These are phyloP conservation scores for Xerocomellus intermedius DNA, from an alignment of 768 basidiomycete species.

Conservation along the genomic window DNA sequence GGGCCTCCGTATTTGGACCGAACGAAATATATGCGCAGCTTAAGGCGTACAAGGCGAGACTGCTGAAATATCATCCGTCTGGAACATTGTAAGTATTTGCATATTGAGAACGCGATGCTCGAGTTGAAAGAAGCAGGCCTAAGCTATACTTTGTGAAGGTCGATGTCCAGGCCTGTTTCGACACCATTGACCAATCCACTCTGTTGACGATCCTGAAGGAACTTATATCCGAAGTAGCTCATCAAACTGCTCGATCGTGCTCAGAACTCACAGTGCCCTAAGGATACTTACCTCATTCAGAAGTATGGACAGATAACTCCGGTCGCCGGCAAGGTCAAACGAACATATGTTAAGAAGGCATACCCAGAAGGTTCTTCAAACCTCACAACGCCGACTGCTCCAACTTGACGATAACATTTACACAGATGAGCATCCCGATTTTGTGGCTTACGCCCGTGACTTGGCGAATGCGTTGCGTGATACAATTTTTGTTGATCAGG, in stretches of 20 bases:
- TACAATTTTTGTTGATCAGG: slow-evolving; percentile 86
- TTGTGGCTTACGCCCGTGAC: slow-evolving; percentile 64
- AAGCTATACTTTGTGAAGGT: slow-evolving; percentile 94
- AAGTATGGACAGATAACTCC: slow-evolving; percentile 66
- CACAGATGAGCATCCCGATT: slow-evolving; percentile 74
- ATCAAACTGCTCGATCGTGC: background rate
- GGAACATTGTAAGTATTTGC: slow-evolving; percentile 52
- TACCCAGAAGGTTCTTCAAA: slow-evolving; percentile 55
- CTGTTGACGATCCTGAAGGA: slow-evolving; percentile 72
- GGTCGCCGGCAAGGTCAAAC: slow-evolving; percentile 53
- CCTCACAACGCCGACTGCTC: background rate
- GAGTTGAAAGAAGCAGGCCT: slow-evolving; percentile 50
- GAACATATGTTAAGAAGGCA: slow-evolving; percentile 59
- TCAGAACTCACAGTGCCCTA: background rate
- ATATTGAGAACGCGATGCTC: background rate
- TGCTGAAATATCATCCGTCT: slow-evolving; percentile 38
- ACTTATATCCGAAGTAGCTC: slow-evolving; percentile 66
- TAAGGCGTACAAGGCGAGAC: slow-evolving; percentile 61
- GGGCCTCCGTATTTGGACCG: slow-evolving; percentile 78
- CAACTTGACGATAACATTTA: background rate
- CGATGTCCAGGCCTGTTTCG: slow-evolving; percentile 95
- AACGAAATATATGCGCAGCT: slow-evolving; percentile 80
- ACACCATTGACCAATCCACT: slow-evolving; percentile 89
- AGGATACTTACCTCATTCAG: slow-evolving; percentile 76
- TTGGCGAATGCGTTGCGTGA: slow-evolving; percentile 63